Conservation (phyloP, 176 grass and related monocot genomes). For the Oryza australiensis region DNA sequence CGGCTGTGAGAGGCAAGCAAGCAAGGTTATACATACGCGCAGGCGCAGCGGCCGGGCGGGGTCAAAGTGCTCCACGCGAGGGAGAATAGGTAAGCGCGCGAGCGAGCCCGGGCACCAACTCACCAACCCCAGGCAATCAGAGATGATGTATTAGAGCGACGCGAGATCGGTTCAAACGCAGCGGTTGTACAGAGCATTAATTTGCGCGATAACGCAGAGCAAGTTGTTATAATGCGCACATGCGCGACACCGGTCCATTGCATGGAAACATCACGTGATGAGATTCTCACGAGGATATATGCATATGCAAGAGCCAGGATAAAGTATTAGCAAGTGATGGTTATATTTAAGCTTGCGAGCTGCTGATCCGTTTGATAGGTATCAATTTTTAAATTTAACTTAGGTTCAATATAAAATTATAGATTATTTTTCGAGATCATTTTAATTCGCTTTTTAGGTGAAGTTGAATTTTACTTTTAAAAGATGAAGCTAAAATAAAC, state of each 20-base stretch:
- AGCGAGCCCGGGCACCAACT: background rate
- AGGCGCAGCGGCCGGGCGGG: background rate
- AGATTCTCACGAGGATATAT: background rate
- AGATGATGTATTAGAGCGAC: background rate
- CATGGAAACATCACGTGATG: background rate
- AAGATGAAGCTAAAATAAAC: too few species aligned
- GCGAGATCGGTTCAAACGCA: background rate
- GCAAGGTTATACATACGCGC: slow-evolving; percentile 20
- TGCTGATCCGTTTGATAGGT: too few species aligned
- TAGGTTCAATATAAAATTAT: too few species aligned
- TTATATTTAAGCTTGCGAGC: too few species aligned
- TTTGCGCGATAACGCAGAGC: background rate
- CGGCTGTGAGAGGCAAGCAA: background rate
- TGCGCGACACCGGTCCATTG: background rate
- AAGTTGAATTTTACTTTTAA: too few species aligned
- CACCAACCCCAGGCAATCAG: background rate
- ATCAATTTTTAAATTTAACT: too few species aligned
- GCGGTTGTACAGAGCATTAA: background rate
- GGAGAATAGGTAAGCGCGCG: background rate
- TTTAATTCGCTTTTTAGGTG: too few species aligned
- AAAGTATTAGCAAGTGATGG: too few species aligned
- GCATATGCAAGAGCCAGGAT: background rate
- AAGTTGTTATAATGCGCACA: background rate
- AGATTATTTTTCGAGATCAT: too few species aligned
- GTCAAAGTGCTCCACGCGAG: background rate